These are phyloP conservation scores for Termitomyces sp. DNA, from an alignment of 768 basidiomycete species.

Conservation along the genomic window DNA sequence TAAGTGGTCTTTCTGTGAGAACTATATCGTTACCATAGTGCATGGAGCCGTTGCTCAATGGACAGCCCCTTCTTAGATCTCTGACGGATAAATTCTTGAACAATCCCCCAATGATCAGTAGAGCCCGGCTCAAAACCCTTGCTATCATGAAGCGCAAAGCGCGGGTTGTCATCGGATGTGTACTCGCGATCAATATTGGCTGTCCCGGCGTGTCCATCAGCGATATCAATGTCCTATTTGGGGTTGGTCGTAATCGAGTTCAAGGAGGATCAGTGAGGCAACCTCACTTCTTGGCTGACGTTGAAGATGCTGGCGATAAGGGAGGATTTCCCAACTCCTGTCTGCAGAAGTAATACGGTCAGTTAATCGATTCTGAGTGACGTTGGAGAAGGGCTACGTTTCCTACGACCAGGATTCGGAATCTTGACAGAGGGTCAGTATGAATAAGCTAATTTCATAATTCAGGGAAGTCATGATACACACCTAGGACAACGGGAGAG, in stretches of 20 bases:
- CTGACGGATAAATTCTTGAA: background rate
- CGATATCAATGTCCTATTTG: background rate
- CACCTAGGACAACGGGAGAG: background rate
- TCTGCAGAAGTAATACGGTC: background rate
- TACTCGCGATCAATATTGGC: slow-evolving; percentile 1
- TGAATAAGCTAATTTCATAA: background rate
- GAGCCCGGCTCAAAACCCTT: slow-evolving; percentile 1
- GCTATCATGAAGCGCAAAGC: background rate
- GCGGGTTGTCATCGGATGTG: background rate
- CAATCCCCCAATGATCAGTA: background rate
- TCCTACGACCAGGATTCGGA: background rate
- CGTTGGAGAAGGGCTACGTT: background rate
- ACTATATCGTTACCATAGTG: background rate
- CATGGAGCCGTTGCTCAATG: background rate
- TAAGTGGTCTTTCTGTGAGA: background rate
- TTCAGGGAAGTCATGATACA: background rate
- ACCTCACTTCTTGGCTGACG: background rate
- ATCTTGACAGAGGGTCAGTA: background rate
- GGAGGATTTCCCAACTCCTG: slow-evolving; percentile 1
- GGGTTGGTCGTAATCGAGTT: too few species aligned
- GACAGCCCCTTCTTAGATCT: background rate
- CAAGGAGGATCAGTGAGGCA: background rate
- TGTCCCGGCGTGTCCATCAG: background rate
- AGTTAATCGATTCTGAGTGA: background rate
- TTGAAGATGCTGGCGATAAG: background rate